Conservation (phyloP, 495 filamentous ascomycete genomes). For the Penicillium roqueforti region DNA sequence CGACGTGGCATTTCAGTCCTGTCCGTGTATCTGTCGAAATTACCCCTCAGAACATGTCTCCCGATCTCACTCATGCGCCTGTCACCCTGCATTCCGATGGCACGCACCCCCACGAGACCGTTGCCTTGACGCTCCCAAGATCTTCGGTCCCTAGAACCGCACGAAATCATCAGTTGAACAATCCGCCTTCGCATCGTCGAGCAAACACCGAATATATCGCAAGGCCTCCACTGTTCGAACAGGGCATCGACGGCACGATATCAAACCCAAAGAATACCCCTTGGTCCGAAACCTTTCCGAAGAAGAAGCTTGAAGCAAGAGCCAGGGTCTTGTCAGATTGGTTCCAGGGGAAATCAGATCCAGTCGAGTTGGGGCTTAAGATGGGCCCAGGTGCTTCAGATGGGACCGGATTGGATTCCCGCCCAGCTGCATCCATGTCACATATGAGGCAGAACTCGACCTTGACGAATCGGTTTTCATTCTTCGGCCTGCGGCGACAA, state of each 20-base stretch:
- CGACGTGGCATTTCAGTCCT: slow-evolving; percentile 37
- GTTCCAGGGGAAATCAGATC: slow-evolving; percentile 51
- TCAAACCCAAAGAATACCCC: slow-evolving; percentile 18
- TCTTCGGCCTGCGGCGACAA: slow-evolving; percentile 37
- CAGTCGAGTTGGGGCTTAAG: slow-evolving; percentile 38
- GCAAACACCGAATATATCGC: slow-evolving; percentile 41
- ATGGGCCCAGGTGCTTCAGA: slow-evolving; percentile 21
- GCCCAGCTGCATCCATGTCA: slow-evolving; percentile 17
- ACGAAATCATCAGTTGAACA: slow-evolving; percentile 19
- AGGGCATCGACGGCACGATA: slow-evolving; percentile 19
- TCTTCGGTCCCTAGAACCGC: slow-evolving; percentile 15
- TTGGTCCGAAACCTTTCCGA: slow-evolving; percentile 32
- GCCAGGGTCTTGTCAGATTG: slow-evolving; percentile 44
- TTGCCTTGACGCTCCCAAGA: slow-evolving; percentile 24
- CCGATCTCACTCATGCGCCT: slow-evolving; percentile 14
- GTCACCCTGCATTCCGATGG: slow-evolving; percentile 30
- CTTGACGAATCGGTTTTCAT: slow-evolving; percentile 34
- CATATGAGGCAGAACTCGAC: slow-evolving; percentile 38
- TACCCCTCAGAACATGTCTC: slow-evolving; percentile 15
- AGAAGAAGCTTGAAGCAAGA: slow-evolving; percentile 42
- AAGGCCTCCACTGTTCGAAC: slow-evolving; percentile 25
- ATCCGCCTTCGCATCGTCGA: slow-evolving; percentile 36
- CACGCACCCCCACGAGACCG: slow-evolving; percentile 21
- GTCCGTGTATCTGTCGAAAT: slow-evolving; percentile 8
- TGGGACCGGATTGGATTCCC: slow-evolving; percentile 19